phyloP scores from a whole-genome alignment of 768 basidiomycete species.

The Phlebiopsis flavidoalba region DNA sequence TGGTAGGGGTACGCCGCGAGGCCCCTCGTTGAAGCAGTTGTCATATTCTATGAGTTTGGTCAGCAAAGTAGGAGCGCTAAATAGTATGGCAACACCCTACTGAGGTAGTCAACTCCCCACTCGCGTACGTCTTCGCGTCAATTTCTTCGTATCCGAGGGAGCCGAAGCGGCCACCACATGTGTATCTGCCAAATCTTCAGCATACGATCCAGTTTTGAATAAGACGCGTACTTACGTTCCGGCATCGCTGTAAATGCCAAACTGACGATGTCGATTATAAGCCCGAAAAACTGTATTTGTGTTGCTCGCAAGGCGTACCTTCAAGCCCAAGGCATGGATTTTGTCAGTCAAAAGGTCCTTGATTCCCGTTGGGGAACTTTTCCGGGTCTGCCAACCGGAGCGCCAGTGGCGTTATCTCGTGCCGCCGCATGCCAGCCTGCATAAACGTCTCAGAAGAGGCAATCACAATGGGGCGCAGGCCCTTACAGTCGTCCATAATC shows the following conservation, averaged over 20 bases:
- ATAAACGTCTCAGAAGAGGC: conserved; percentile 8
- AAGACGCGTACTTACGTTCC: conserved; percentile 21
- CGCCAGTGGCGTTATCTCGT: conserved; percentile 25
- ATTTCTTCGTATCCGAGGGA: conserved; percentile 36
- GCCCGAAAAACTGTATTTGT: not conserved
- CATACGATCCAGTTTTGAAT: not conserved
- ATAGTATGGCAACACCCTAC: conserved; percentile 9
- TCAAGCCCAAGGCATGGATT: conserved; percentile 29
- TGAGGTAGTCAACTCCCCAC: conserved; percentile 35
- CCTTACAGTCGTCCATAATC: conserved; percentile 33
- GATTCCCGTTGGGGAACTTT: conserved; percentile 29
- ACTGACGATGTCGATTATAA: conserved; percentile 14
- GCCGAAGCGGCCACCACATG: conserved; percentile 33
- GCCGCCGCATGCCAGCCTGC: conserved; percentile 29
- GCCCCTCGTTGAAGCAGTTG: conserved; percentile 37
- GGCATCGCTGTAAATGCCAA: conserved; percentile 33
- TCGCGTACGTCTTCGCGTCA: conserved; percentile 36
- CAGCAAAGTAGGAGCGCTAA: too few relatives aligned
- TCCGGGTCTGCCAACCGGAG: conserved; percentile 25
- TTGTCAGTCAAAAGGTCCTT: conserved; percentile 27
- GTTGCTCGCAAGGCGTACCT: conserved; percentile 15
- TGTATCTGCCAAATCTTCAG: conserved; percentile 18
- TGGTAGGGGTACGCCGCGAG: conserved; percentile 28
- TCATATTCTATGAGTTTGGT: conserved; percentile 26
- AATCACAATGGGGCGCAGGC: not conserved